Evolutionary conservation across 129 eudicot genomes (phyloP), one percentile per base, ranked within the genome.

Genomic region (Artemisia argyi): DNA sequence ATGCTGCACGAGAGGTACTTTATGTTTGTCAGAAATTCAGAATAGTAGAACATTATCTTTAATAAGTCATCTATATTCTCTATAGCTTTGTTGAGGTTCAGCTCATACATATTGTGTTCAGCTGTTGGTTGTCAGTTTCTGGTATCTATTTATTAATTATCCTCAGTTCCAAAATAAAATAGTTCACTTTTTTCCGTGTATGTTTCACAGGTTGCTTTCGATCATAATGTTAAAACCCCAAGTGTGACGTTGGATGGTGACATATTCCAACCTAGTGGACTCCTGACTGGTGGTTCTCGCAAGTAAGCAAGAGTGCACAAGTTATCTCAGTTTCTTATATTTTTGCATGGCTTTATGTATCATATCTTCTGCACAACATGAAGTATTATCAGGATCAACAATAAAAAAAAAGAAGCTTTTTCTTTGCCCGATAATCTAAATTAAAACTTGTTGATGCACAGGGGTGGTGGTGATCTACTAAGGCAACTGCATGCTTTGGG

Each of bases 261-360:
- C 62, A 82, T 95, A 54, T 91, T 86, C 81, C 96, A 91, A 81
- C 99, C 99, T 65, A 86, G 90, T 82, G 99, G 99, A 58, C 94
- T 91, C 65, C 60, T 95, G 69, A 95, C 99, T 65, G 99, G 99
- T 81, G 99, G 99, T 72, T 86, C 97, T 77, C 99, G 99, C 79
- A 95, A 76, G 99, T 95, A 83, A 76, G 85, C 46, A 67, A 61
- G 32, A 17, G 56, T 46, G 4, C 15, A 56, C 47, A 3, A 39
- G 46, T 39, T 39, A 11, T 39, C 46, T 39, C 46, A 39, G 46
- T 39, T 39, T 7, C 46, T 39, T 39, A 39, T 8, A 39, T 39
- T 11, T 39, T 39, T 39, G 46, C 46, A 39, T 39, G 46, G 10
- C 46, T 39, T 7, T 39, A 39, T 39, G 46, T 39, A 11, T 14